Conservation (phyloP, 495 filamentous ascomycete species). For the Hapsidospora chrysogenum region DNA sequence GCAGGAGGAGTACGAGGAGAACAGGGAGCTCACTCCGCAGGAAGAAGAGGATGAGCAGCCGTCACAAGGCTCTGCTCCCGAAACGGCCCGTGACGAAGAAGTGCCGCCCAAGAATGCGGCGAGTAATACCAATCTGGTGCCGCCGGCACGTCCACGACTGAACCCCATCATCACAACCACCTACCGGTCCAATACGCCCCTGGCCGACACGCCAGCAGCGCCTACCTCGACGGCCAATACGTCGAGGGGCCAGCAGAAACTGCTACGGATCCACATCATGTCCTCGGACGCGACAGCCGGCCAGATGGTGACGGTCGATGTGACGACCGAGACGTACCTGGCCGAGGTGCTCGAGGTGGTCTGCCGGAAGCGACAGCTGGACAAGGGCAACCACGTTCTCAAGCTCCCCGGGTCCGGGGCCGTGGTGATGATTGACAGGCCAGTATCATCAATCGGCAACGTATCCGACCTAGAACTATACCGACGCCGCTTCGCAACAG, state of each 20-base stretch:
- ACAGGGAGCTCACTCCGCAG: slow-evolving; percentile 57
- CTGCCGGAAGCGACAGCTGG: slow-evolving; percentile 75
- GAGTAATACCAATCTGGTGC: slow-evolving; percentile 1
- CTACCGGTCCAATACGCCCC: slow-evolving; percentile 38
- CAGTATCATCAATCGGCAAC: slow-evolving; percentile 74
- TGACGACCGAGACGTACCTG: slow-evolving; percentile 85
- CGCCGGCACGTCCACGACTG: slow-evolving; percentile 26
- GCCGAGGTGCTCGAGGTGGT: slow-evolving; percentile 85
- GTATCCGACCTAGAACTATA: slow-evolving; percentile 74
- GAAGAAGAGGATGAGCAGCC: slow-evolving; percentile 36
- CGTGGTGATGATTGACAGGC: slow-evolving; percentile 66
- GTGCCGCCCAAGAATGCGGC: slow-evolving; percentile 13
- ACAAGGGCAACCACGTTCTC: slow-evolving; percentile 77
- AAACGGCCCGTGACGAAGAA: slow-evolving; percentile 19
- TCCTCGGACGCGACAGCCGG: slow-evolving; percentile 48
- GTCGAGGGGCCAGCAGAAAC: slow-evolving; percentile 58
- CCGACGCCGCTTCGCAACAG: slow-evolving; percentile 68
- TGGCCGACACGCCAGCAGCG: slow-evolving; percentile 45
- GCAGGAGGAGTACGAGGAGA: slow-evolving; percentile 58
- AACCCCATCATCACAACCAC: slow-evolving; percentile 44
- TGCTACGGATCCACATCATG: slow-evolving; percentile 59
- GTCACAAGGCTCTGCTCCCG: slow-evolving; percentile 10
- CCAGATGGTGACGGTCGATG: slow-evolving; percentile 58
- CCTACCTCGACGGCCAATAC: slow-evolving; percentile 36
- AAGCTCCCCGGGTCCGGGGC: slow-evolving; percentile 75